Percentiles rank a stretch among this genome's conserved stretches.
Conservation (phyloP, 257 asterid genomes). For the Rehmannia glutinosa region DNA sequence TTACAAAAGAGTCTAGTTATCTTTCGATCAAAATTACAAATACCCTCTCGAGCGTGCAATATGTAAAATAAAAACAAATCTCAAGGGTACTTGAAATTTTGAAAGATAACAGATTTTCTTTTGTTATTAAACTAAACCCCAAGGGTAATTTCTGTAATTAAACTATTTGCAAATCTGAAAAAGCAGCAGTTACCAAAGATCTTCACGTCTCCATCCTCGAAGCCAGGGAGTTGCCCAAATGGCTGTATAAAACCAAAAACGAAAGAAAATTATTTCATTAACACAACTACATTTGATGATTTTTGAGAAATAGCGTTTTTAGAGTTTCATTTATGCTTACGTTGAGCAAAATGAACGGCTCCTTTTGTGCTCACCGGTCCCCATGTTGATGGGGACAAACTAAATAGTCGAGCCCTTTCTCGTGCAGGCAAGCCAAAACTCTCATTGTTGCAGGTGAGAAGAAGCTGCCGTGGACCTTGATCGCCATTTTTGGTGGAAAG, state of each 20-base stretch:
- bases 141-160: no score
- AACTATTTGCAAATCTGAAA: no score
- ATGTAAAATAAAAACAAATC: no score
- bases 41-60: no score
- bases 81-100: not conserved
- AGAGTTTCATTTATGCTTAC: constrained; percentile 19
- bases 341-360: constrained; percentile 35
- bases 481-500: constrained; percentile 25
- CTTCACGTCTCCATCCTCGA: constrained; percentile 44
- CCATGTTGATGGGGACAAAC: constrained; percentile 32
- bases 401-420: constrained; percentile 45
- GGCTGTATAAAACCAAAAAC: constrained; percentile 30
- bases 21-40: no score
- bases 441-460: constrained; percentile 35
- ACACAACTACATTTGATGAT: not conserved
- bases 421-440: constrained; percentile 39
- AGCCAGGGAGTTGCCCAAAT: constrained; percentile 45
- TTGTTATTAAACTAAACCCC: no score
- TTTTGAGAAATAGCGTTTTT: not conserved
- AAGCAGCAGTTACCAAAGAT: constrained; percentile 36
- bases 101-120: no score
- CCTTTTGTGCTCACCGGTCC: constrained; percentile 36
- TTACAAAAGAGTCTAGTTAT: no score
- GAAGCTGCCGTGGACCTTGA: constrained; percentile 43
- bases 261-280: not conserved